Evolutionary conservation across 2,329 filamentous ascomycete genomes (phyloP).

Genomic region (Colletotrichum sp.): DNA sequence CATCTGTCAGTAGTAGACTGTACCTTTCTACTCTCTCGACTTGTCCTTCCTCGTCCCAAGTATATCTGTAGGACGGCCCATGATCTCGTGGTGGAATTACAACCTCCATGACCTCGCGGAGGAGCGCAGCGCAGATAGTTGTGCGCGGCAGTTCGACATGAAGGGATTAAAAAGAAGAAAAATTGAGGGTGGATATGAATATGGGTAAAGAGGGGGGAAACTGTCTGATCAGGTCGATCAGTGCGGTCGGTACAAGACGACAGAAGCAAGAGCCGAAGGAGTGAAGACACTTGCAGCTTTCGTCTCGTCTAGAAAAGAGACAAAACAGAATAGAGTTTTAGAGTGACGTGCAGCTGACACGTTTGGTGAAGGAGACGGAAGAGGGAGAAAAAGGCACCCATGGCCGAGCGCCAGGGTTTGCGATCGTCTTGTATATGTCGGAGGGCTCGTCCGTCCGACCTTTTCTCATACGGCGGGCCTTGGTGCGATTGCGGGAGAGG

Average conservation of each 20-base stretch:
- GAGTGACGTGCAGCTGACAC: conserved; percentile 21
- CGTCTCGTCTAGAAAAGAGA: conserved; percentile 13
- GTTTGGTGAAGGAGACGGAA: conserved; percentile 18
- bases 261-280: conserved; percentile 3
- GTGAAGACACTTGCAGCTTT: conserved; percentile 7
- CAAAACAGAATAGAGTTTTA: conserved; percentile 18
- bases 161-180: not conserved
- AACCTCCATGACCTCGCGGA: conserved; percentile 21
- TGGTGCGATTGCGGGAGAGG: conserved; percentile 5
- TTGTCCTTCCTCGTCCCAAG: conserved; percentile 22
- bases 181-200: not conserved
- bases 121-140: conserved; percentile 1
- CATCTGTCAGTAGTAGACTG: not conserved
- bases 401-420: conserved; percentile 13
- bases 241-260: not conserved
- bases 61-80: conserved; percentile 21
- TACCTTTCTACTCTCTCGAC: conserved; percentile 22
- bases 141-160: conserved; percentile 16
- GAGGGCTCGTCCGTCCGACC: conserved; percentile 1
- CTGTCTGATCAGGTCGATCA: not conserved
- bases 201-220: not conserved
- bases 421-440: conserved; percentile 16
- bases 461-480: not conserved
- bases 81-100: conserved; percentile 23
- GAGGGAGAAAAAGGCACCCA: not conserved